Base-by-base conservation (phyloP, 345 rosid genomes). In the Populus ilicifolia region DNA sequence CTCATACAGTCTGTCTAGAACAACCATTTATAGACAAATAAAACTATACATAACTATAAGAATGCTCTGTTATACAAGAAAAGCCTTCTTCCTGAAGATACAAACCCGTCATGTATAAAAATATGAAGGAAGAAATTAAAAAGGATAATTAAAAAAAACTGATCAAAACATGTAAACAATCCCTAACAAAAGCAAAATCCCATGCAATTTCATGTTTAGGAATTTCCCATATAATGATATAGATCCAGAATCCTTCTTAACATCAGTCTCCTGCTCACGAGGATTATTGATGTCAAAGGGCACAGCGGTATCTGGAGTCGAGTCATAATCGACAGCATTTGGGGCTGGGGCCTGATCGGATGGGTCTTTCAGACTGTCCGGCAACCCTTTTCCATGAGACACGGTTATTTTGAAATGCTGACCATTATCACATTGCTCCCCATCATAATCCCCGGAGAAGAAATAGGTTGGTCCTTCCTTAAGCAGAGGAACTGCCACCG, bases 401-500 rank as follows among this genome's bases (percentile, higher is more conserved):
- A 96, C 98, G 38, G 89, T 88, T 25, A 96, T 85, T 72, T 82
- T 76, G 81, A 96, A 93, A 69, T 67, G 94, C 64, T 89, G 94
- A 4, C 95, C 97, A 2, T 78, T 83, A 73, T 77, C 54, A 79
- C 99, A 96, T 64, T 96, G 99, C 30, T 93, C 98, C 1, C 99
- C 99, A 27, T 93, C 97, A 66, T 93, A 96, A 72, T 87, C 89
- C 1, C 92, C 86, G 0, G 99, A 96, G 84, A 92, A 96, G 89
- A 96, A 96, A 63, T 88, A 96, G 2, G 83, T 87, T 7, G 68
- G 39, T 18, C 98, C 95, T 89, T 92, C 93, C 78, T 90, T 92
- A 30, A 92, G 71, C 3, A 96, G 81, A 20, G 98, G 98, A 35
- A 96, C 92, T 0, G 89, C 74, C 48, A 93, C 89, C 0, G 97